Evolutionary conservation across 352 stramenopile species (phyloP).

Genomic region (Pythium plurisporium): DNA sequence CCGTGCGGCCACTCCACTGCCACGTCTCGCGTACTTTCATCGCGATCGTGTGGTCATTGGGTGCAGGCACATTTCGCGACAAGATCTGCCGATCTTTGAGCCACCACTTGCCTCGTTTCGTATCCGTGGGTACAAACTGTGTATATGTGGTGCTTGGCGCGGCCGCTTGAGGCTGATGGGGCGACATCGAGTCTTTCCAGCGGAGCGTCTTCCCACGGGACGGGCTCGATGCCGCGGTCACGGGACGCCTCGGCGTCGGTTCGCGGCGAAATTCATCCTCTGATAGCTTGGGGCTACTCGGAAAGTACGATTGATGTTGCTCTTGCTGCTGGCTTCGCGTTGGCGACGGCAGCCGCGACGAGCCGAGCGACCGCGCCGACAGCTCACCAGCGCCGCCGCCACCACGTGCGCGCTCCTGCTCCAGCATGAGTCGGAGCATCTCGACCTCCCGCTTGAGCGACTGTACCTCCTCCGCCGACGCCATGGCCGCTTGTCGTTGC

Average conservation of each 20-base stretch:
- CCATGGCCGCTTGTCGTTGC: slow-evolving; percentile 5
- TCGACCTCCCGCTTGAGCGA: slow-evolving; percentile 54
- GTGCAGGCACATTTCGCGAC: slow-evolving; percentile 27
- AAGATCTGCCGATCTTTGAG: slow-evolving; percentile 56
- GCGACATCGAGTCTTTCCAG: slow-evolving; percentile 4
- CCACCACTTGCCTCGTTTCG: slow-evolving; percentile 62
- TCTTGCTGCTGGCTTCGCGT: background rate
- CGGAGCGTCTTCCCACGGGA: slow-evolving; percentile 10
- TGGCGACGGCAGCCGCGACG: slow-evolving; percentile 12
- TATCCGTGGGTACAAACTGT: slow-evolving; percentile 39
- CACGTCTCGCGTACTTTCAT: slow-evolving; percentile 64
- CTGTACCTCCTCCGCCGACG: slow-evolving; percentile 38
- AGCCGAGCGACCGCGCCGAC: background rate
- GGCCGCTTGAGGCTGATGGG: slow-evolving; percentile 5
- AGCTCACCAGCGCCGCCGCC: background rate
- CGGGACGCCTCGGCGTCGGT: slow-evolving; percentile 8
- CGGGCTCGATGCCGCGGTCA: slow-evolving; percentile 11
- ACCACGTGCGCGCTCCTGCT: slow-evolving; percentile 32
- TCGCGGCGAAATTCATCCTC: slow-evolving; percentile 10
- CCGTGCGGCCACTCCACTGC: slow-evolving; percentile 54
- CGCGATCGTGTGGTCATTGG: slow-evolving; percentile 27
- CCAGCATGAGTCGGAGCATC: slow-evolving; percentile 36
- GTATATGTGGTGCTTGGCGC: slow-evolving; percentile 13
- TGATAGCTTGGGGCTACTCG: background rate
- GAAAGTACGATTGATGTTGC: slow-evolving; percentile 5